phyloP scores from a whole-genome alignment of 441 rosid genomes.

The Gossypium schwendimanii region DNA sequence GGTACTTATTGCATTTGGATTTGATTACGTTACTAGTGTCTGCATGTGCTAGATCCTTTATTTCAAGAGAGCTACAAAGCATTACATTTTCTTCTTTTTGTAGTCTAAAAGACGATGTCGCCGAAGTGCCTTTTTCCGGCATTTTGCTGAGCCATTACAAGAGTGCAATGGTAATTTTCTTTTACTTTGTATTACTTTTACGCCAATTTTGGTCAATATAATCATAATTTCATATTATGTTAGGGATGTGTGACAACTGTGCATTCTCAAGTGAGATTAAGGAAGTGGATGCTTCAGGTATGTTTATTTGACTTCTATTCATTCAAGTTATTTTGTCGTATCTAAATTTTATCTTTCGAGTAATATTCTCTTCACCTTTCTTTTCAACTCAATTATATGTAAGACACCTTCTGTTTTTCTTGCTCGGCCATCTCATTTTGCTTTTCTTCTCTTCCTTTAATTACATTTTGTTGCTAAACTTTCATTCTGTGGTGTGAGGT shows the following conservation, averaged over 20 bases:
- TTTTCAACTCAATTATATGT: not conserved
- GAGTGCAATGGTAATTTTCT: conserved; percentile 73
- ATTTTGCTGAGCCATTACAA: conserved; percentile 83
- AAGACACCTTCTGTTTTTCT: not conserved
- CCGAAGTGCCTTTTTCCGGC: conserved; percentile 65
- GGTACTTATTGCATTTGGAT: conserved; percentile 7
- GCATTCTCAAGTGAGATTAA: conserved; percentile 55
- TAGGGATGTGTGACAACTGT: conserved; percentile 96
- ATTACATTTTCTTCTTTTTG: not conserved
- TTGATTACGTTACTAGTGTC: not conserved
- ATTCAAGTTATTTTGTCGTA: not conserved
- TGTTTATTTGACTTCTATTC: conserved; percentile 21
- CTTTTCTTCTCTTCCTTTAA: not conserved
- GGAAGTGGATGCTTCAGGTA: conserved; percentile 76
- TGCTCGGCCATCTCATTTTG: not conserved
- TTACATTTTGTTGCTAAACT: not conserved
- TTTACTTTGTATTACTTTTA: not conserved
- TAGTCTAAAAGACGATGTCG: conserved; percentile 86
- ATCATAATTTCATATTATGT: conserved; percentile 13
- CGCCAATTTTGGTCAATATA: conserved; percentile 12
- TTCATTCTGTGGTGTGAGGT: not conserved
- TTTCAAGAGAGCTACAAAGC: not conserved
- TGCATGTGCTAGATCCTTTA: not conserved
- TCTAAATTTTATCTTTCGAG: not conserved
- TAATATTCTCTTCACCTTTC: not conserved